Conservation (phyloP, 2,329 filamentous ascomycete genomes). For the Ophiocordyceps robertsii region DNA sequence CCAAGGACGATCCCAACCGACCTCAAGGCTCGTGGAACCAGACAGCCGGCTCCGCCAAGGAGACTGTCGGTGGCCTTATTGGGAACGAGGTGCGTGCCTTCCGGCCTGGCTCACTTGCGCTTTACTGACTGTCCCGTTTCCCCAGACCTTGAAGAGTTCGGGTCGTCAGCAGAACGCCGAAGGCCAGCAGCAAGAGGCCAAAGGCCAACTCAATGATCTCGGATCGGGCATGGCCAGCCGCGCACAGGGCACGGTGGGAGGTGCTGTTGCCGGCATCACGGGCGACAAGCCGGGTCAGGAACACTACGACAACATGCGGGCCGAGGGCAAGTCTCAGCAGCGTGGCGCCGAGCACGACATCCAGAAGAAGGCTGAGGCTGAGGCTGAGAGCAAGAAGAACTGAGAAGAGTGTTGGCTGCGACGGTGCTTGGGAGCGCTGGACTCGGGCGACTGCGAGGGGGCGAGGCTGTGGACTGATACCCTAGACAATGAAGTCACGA, state of each 20-base stretch:
- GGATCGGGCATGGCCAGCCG: slow-evolving; percentile 51
- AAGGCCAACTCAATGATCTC: slow-evolving; percentile 67
- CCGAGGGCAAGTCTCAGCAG: slow-evolving; percentile 72
- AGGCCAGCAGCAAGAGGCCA: slow-evolving; percentile 70
- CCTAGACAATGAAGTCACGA: too few relatives aligned
- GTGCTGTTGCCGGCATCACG: slow-evolving; percentile 56
- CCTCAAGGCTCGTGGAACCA: slow-evolving; percentile 70
- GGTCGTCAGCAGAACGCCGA: slow-evolving; percentile 68
- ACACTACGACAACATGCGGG: slow-evolving; percentile 57
- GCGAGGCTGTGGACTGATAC: too few relatives aligned
- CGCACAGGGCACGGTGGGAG: slow-evolving; percentile 58
- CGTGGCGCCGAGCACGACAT: slow-evolving; percentile 73
- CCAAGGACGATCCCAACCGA: slow-evolving; percentile 61
- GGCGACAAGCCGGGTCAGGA: slow-evolving; percentile 54
- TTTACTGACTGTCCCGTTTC: slow-evolving; percentile 1
- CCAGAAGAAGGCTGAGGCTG: slow-evolving; percentile 51
- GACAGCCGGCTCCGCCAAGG: slow-evolving; percentile 76
- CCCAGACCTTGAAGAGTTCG: slow-evolving; percentile 52
- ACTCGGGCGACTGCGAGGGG: too few relatives aligned
- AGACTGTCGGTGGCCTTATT: slow-evolving; percentile 60
- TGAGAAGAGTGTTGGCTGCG: not conserved
- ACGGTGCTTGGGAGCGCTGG: too few relatives aligned
- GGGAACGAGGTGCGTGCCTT: slow-evolving; percentile 49
- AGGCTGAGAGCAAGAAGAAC: slow-evolving; percentile 19
- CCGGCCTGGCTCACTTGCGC: not conserved